Base-by-base conservation (phyloP, 2,329 filamentous ascomycete genomes). In the Ceratocystis albifundus region DNA sequence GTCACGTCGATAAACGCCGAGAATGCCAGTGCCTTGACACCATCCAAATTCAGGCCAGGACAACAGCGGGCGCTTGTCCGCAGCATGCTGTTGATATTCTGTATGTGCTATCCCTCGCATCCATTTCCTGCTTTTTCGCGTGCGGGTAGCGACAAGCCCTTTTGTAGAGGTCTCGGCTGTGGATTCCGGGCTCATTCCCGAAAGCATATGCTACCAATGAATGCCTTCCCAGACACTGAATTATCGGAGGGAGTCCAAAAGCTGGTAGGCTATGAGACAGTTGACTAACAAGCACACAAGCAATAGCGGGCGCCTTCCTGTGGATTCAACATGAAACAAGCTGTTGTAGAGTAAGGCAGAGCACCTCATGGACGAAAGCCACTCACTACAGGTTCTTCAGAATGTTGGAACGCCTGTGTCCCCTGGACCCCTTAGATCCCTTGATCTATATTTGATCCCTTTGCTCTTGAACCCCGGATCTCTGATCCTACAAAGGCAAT, bases 101-200 rank as follows among this genome's bases (percentile, higher is more conserved):
- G 55, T 2, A 36, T 10, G 55, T 59, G 55, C 32, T 2, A n/a
- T 30, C 30, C 28, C 6, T 41, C 36, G 36, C 25, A n/a, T 36
- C 15, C 32, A 25, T 32, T 30, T 20, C 28, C 22, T n/a, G 53
- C 17, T n/a, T 30, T 59, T 59, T 57, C 7, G 55, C 36, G 55
- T n/a, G 28, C 55, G 30, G 55, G 55, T 59, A 59, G 55, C 25
- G 28, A 59, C 28, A 59, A 22, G 55, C 8, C 25, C 55, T 36
- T 32, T 59, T 59, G 30, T n/a, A 53, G 55, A 53, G 15, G 48
- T 28, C 48, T 53, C 48, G 48, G 48, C 48, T 53, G 25, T n/a
- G 48, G n/a, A 53, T 53, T 28, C 22, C 22, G 22, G 48, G 22
- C 48, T 53, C 48, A 7, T 25, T 53, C 10, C 48, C 10, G 17